These are phyloP conservation scores for rapeseed (Brassica napus) DNA, from an alignment of 345 rosid genomes.

Conservation along the genomic window DNA sequence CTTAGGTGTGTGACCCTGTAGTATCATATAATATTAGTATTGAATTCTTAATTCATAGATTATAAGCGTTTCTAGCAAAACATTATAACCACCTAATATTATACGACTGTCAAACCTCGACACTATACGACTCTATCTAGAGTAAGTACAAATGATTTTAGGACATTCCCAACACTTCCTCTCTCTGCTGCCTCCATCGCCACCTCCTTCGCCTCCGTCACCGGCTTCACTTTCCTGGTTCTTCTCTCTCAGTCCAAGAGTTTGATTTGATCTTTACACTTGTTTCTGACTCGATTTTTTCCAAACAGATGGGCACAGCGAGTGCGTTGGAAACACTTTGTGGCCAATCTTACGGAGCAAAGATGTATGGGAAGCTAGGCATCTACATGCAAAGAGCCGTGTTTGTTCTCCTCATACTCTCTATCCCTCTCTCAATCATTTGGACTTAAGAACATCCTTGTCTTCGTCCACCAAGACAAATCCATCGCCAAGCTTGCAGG, in stretches of 20 bases:
- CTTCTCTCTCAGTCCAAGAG: not conserved
- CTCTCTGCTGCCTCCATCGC: constrained; percentile 53
- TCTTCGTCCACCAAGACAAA: constrained; percentile 18
- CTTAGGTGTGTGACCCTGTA: no score
- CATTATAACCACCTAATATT: no score
- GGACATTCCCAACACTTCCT: constrained; percentile 28
- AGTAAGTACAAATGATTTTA: no score
- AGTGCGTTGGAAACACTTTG: constrained; percentile 75
- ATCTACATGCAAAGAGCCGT: constrained; percentile 71
- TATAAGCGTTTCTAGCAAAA: no score
- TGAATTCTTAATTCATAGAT: no score
- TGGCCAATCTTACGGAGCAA: constrained; percentile 77
- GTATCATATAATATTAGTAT: no score
- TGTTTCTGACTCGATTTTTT: not conserved
- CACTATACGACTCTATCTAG: no score
- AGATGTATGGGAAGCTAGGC: constrained; percentile 54
- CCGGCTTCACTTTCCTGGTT: constrained; percentile 51
- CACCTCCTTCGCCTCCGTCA: constrained; percentile 48
- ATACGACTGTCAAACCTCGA: no score
- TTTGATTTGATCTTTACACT: not conserved
- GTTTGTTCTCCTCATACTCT: constrained; percentile 54
- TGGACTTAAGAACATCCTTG: constrained; percentile 23
- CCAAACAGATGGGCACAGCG: constrained; percentile 61
- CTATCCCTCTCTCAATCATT: constrained; percentile 59
- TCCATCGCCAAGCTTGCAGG: constrained; percentile 47